phyloP scores from a whole-genome alignment of 441 rosid genomes.

The Erodium texanum region DNA sequence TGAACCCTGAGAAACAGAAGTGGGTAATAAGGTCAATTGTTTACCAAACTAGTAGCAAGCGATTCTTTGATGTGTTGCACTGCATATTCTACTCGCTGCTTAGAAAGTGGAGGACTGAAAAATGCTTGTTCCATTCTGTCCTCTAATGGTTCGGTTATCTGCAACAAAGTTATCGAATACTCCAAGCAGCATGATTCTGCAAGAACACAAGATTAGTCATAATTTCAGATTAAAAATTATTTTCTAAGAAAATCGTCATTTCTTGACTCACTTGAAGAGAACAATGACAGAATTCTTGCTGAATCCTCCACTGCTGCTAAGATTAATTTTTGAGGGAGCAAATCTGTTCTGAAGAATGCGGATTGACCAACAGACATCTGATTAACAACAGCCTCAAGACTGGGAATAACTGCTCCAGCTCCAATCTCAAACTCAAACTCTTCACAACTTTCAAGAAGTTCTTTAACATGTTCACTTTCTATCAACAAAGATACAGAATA shows the following conservation, averaged over 20 bases:
- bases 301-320: slow-evolving; percentile 58
- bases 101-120: slow-evolving; percentile 91
- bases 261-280: slow-evolving; percentile 62
- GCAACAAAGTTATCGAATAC: slow-evolving; percentile 45
- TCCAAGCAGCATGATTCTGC: slow-evolving; percentile 46
- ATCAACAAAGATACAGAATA: slow-evolving; percentile 54
- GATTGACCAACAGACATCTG: slow-evolving; percentile 86
- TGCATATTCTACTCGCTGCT: slow-evolving; percentile 92
- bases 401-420: slow-evolving; percentile 51
- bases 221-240: background rate
- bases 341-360: slow-evolving; percentile 38
- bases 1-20: slow-evolving; percentile 12
- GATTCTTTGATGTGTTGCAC: slow-evolving; percentile 67
- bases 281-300: slow-evolving; percentile 30
- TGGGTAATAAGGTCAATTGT: slow-evolving; percentile 12
- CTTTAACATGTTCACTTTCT: slow-evolving; percentile 36
- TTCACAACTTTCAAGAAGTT: slow-evolving; percentile 70
- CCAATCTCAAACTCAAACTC: slow-evolving; percentile 93
- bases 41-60: slow-evolving; percentile 64
- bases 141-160: slow-evolving; percentile 67
- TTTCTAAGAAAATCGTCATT: background rate
- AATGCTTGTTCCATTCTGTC: slow-evolving; percentile 95
- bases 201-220: slow-evolving; percentile 3
- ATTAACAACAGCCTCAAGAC: slow-evolving; percentile 53
- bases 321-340: slow-evolving; percentile 43